These are phyloP conservation scores for Plasmopara muralis DNA, from an alignment of 352 stramenopile species.

Conservation along the genomic window DNA sequence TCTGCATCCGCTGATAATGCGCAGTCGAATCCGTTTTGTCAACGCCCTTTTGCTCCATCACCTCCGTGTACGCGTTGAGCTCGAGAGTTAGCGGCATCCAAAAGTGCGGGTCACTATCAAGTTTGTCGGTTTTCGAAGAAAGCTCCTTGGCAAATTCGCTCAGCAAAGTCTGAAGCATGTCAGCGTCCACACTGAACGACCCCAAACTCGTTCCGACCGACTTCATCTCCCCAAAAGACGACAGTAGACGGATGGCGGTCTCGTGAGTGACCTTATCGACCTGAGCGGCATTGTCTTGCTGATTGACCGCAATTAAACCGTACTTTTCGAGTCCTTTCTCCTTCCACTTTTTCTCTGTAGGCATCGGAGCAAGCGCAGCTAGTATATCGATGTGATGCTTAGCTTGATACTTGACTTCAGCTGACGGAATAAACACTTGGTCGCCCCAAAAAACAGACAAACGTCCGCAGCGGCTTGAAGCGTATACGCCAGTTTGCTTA, in stretches of 20 bases:
- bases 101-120: slow-evolving; percentile 97
- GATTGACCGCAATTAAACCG: slow-evolving; percentile 95
- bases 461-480: slow-evolving; percentile 88
- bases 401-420: slow-evolving; percentile 88
- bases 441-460: slow-evolving; percentile 98
- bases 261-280: slow-evolving; percentile 98
- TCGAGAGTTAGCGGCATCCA: slow-evolving; percentile 98
- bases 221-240: slow-evolving; percentile 91
- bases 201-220: slow-evolving; percentile 93
- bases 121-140: slow-evolving; percentile 87
- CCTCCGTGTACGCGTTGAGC: slow-evolving; percentile 84
- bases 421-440: slow-evolving; percentile 97
- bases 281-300: slow-evolving; percentile 87
- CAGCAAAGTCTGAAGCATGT: slow-evolving; percentile 90
- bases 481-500: slow-evolving; percentile 98
- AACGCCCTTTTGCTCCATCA: slow-evolving; percentile 95
- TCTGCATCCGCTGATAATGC: slow-evolving; percentile 91
- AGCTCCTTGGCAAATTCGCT: slow-evolving; percentile 91
- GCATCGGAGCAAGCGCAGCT: slow-evolving; percentile 91
- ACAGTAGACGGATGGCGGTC: slow-evolving; percentile 90
- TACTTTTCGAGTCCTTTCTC: slow-evolving; percentile 98
- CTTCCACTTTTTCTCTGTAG: slow-evolving; percentile 89
- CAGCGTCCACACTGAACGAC: slow-evolving; percentile 92
- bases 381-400: slow-evolving; percentile 97
- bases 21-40: slow-evolving; percentile 45